A percentile compares a stretch with the other conserved stretches of the same genome.
Conservation (phyloP, 495 filamentous ascomycete species). For the Jackrogersella multiformis region DNA sequence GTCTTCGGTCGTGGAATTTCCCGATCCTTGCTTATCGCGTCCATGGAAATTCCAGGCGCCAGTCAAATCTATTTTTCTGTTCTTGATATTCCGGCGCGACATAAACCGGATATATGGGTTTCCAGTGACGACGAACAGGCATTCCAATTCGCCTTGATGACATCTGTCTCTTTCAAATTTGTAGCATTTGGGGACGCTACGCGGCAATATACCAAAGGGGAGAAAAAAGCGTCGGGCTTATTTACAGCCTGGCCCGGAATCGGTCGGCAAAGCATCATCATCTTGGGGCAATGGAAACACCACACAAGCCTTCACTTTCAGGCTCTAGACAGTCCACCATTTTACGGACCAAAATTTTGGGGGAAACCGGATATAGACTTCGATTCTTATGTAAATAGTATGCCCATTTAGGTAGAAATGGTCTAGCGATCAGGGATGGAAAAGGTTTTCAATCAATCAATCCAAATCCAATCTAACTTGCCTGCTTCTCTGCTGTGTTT, state of each 20-base stretch:
- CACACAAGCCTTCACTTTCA: conserved; percentile 16
- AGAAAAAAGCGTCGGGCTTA: conserved; percentile 17
- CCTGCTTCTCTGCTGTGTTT: neutral
- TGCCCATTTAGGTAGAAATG: conserved; percentile 18
- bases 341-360: neutral
- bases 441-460: conserved; percentile 21
- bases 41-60: conserved; percentile 6
- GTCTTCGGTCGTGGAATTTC: neutral
- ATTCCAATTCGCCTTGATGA: conserved; percentile 29
- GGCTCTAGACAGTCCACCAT: conserved; percentile 2
- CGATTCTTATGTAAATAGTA: conserved; percentile 45
- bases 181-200: conserved; percentile 7
- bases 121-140: conserved; percentile 35
- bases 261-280: conserved; percentile 15
- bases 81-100: conserved; percentile 9
- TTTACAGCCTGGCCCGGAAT: conserved; percentile 17
- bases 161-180: conserved; percentile 13
- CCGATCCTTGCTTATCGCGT: neutral
- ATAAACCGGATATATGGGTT: conserved; percentile 12
- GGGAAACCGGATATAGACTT: conserved; percentile 42
- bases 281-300: conserved; percentile 4
- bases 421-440: conserved; percentile 18
- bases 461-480: neutral
- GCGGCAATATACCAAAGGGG: conserved; percentile 22
- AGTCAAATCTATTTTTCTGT: conserved; percentile 30